Evolutionary conservation across 106 monocot genomes (phyloP), one percentile per base, ranked within the genome.

Genomic region (Amphibolis antarctica): DNA sequence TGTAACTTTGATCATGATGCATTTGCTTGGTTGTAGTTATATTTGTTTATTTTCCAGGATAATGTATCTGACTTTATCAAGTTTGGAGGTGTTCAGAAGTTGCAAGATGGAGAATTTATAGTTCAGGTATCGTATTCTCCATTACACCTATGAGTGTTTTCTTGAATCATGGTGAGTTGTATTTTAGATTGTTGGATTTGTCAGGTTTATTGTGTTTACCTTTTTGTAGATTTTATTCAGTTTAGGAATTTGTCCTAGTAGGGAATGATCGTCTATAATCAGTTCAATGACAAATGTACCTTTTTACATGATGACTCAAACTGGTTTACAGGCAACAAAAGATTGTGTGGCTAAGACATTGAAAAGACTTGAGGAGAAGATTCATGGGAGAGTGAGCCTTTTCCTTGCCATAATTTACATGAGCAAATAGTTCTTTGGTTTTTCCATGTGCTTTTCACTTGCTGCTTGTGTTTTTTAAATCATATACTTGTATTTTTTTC

Each of bases 71-170:
- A 85, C 61, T 91, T 98, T 70, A 81, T 98, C 20, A 98, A 91
- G 73, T 84, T 82, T 48, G 98, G 91, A 65, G 98, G 91, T 44
- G 80, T 98, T 66, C 98, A 98, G 65, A 98, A 88, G 50, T 77
- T 98, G 62, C 98, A 88, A 75, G 91, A 98, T 78, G 98, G 98
- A 46, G 98, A 98, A 69, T 98, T 91, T 74, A 98, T 91, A 85
- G 98, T 91, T 53, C 98, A 91, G 78, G 94, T 86, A 82, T 73
- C 29, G 12, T 49, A 24, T 59, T 53, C 12, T 45, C 5, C 36
- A 3, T 30, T 42, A 21, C 26, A 10, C 31, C 9, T 52, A 19
- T 52, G 9, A 53, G 49, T 12, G 19, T 3, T 42, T 61, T 11
- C 36, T 36, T 36, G 36, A 36, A 36, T 36, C 36, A 36, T 36